Evolutionary conservation across 768 basidiomycete species (phyloP).

Genomic region (Collybia sordida): DNA sequence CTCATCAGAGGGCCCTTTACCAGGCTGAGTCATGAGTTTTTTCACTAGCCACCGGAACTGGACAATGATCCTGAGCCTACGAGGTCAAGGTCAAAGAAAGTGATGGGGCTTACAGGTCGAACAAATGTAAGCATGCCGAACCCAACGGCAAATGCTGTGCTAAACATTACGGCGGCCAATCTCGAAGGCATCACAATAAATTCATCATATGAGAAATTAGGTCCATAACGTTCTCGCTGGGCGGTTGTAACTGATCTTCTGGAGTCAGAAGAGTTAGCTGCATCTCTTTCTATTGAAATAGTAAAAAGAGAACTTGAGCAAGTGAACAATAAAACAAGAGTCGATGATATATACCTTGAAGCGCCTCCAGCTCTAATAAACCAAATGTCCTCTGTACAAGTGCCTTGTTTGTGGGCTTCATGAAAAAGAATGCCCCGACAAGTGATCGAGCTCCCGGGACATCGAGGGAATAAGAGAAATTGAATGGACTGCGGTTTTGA

Average conservation of each 20-base stretch:
- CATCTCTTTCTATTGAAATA: not conserved
- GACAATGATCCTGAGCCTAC: not conserved
- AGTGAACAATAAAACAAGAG: not conserved
- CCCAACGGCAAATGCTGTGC: constrained; percentile 33
- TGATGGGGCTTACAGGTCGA: constrained; percentile 33
- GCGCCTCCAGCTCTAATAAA: constrained; percentile 35
- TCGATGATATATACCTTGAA: constrained; percentile 12
- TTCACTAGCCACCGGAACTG: constrained; percentile 61
- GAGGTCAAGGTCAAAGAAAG: not conserved
- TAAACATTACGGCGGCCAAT: constrained; percentile 38
- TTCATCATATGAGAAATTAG: constrained; percentile 76
- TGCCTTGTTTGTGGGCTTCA: constrained; percentile 38
- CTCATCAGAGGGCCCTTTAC: constrained; percentile 66
- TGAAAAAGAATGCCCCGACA: constrained; percentile 38
- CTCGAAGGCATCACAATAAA: constrained; percentile 44
- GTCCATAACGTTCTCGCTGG: constrained; percentile 53
- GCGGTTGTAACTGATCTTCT: constrained; percentile 12
- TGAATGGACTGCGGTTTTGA: constrained; percentile 18
- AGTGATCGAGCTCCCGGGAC: constrained; percentile 32
- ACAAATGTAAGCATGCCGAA: constrained; percentile 31
- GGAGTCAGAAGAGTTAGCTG: not conserved
- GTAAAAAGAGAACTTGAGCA: not conserved
- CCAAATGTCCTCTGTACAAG: constrained; percentile 49
- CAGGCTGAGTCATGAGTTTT: constrained; percentile 48
- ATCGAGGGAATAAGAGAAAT: constrained; percentile 35